Conservation (phyloP, 768 basidiomycete genomes). For the Agrocybe praecox region DNA sequence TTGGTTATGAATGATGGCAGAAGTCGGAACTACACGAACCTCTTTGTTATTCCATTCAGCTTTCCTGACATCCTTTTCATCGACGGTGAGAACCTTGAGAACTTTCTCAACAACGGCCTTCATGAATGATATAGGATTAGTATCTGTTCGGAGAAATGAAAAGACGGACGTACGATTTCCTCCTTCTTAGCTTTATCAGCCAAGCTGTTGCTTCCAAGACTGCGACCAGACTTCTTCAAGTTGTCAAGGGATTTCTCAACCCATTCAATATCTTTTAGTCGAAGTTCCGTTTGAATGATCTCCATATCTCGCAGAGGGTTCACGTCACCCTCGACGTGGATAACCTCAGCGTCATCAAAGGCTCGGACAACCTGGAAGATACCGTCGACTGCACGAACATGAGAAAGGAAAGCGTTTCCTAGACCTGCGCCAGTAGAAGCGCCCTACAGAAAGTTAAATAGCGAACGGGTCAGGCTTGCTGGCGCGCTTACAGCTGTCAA, state of each 20-base stretch:
- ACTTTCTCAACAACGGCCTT: slow-evolving; percentile 89
- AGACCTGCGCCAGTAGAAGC: slow-evolving; percentile 98
- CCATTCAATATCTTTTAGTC: slow-evolving; percentile 99
- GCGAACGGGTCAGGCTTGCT: not conserved
- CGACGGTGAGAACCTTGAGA: slow-evolving; percentile 72
- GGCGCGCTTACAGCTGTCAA: slow-evolving; percentile 77
- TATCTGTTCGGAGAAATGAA: not conserved
- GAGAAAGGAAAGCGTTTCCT: slow-evolving; percentile 96
- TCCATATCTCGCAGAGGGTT: slow-evolving; percentile 96
- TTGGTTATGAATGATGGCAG: slow-evolving; percentile 1
- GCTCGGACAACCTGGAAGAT: slow-evolving; percentile 99
- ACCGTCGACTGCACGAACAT: slow-evolving; percentile 97
- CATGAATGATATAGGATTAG: not conserved
- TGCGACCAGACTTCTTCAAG: slow-evolving; percentile 72
- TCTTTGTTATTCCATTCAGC: slow-evolving; percentile 96
- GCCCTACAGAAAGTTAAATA: slow-evolving; percentile 48
- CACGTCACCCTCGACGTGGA: slow-evolving; percentile 98
- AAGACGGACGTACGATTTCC: slow-evolving; percentile 70
- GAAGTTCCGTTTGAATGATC: slow-evolving; percentile 92
- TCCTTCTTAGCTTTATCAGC: slow-evolving; percentile 97
- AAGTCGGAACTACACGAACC: slow-evolving; percentile 57
- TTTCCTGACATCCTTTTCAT: slow-evolving; percentile 91
- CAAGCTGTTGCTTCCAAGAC: slow-evolving; percentile 73
- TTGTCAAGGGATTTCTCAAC: slow-evolving; percentile 87
- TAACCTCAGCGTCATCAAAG: slow-evolving; percentile 99